Evolutionary conservation across 1,139 yeast species (phyloP), one percentile per base, ranked within the genome.

Genomic region (Taphrina betulina): DNA sequence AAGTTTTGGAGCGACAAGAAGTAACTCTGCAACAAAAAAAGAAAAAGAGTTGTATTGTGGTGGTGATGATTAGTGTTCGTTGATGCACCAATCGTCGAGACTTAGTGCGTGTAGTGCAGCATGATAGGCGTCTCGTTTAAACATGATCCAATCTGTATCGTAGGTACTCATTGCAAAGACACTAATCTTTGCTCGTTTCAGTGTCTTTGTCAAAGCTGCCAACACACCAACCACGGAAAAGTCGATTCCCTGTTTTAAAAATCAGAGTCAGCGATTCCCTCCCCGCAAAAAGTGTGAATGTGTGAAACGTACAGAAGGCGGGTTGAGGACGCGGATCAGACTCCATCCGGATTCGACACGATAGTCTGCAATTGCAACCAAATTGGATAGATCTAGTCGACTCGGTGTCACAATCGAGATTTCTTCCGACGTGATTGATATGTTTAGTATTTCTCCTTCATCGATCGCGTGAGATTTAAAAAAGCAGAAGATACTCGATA

Each of bases 111-210:
- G 34, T 12, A 26, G 3, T 26, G 45, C 45, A 10, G 33, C 12
- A 12, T 41, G n/a, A 10, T 26, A 26, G n/a, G 10, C 17, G 10
- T 24, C 45, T 28, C 28, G 35, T 23, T 26, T 24, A 10, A 41
- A 26, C 45, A 41, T 41, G 35, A 41, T 41, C 45, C 45, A 41
- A 24, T 41, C 45, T 7, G 45, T 41, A 19, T 41, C 45, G 19
- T 26, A 41, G 10, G 45, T 26, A 26, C 45, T 41, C n/a, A 41
- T 19, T 24, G 34, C 45, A 41, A 41, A 41, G 34, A 41, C 12
- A 2, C 34, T 26, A 5, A 41, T 29, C 12, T 14, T 23, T 2
- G 35, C 45, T 2, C 34, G 34, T 22, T 16, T 41, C 23, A 41
- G 22, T 2, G 34, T 28, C 31, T 20, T 34, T 10, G 31, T 41